phyloP scores from a whole-genome alignment of 2,329 filamentous ascomycete genomes.

The Cladophialophora psammophila region DNA sequence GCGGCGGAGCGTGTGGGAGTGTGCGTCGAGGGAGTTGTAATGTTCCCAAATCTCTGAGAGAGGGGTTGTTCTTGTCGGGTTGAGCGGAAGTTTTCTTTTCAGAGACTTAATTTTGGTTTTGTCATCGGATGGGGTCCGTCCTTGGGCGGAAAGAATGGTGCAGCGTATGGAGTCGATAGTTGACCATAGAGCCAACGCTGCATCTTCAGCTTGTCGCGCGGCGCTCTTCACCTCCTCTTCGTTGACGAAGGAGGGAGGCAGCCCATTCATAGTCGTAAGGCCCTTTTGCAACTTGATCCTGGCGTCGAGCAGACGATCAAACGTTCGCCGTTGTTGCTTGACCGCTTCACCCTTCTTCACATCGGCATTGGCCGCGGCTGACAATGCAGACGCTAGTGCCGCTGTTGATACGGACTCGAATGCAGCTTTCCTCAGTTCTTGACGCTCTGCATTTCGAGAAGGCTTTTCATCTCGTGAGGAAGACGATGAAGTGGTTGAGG shows the following conservation, averaged over 20 bases:
- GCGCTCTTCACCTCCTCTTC: constrained; percentile 52
- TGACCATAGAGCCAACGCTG: constrained; percentile 84
- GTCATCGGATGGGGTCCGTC: constrained; percentile 34
- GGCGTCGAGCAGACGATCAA: constrained; percentile 86
- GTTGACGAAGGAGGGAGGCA: constrained; percentile 54
- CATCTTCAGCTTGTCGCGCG: constrained; percentile 81
- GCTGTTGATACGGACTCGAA: constrained; percentile 71
- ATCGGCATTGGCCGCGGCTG: constrained; percentile 75
- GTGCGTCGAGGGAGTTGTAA: constrained; percentile 71
- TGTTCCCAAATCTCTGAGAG: constrained; percentile 74
- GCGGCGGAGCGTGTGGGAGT: constrained; percentile 68
- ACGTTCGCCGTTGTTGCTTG: constrained; percentile 82
- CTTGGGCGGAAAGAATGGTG: constrained; percentile 47
- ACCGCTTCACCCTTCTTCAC: constrained; percentile 86
- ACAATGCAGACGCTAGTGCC: constrained; percentile 68
- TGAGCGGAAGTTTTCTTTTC: constrained; percentile 61
- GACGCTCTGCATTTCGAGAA: constrained; percentile 51
- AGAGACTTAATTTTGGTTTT: constrained; percentile 47
- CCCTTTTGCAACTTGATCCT: constrained; percentile 94
- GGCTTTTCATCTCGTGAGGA: constrained; percentile 13
- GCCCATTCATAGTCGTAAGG: constrained; percentile 79
- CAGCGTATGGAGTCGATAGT: constrained; percentile 61
- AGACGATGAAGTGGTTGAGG: constrained; percentile 40
- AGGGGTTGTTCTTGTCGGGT: constrained; percentile 59
- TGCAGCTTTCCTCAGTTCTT: constrained; percentile 67